phyloP scores from a whole-genome alignment of 2,329 filamentous ascomycete genomes.

The Thermothelomyces thermophilus region DNA sequence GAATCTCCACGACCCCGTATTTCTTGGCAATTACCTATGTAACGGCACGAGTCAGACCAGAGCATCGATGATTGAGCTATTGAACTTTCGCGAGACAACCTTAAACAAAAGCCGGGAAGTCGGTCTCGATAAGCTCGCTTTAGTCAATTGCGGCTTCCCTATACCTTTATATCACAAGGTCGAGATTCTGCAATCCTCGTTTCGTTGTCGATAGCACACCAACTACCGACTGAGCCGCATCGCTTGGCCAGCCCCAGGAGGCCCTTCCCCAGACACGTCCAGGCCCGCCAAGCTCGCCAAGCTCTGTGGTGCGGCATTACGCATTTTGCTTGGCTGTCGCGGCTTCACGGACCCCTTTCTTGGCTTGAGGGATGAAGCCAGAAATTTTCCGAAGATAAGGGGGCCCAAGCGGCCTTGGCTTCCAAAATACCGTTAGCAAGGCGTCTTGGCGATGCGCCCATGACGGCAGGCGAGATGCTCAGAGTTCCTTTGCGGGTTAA shows the following conservation, averaged over 20 bases:
- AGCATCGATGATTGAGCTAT: too few species aligned
- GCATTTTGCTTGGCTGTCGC: conserved; percentile 9
- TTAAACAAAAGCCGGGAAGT: too few species aligned
- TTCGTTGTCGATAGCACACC: too few species aligned
- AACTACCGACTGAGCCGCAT: neutral
- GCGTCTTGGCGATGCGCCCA: neutral
- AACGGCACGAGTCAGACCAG: too few species aligned
- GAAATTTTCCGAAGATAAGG: neutral
- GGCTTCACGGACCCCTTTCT: conserved; percentile 1
- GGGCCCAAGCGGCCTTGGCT: neutral
- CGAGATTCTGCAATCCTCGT: too few species aligned
- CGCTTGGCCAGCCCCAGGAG: neutral
- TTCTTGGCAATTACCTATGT: too few species aligned
- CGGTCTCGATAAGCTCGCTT: too few species aligned
- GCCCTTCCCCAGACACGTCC: neutral
- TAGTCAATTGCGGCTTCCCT: too few species aligned
- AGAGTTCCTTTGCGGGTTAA: neutral
- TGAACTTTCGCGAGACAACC: too few species aligned
- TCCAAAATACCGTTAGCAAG: neutral
- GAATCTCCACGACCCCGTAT: too few species aligned
- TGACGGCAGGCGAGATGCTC: neutral
- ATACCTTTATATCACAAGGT: too few species aligned
- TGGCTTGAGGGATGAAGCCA: neutral
- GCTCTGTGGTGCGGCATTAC: neutral
- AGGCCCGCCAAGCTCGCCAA: conserved; percentile 4